Evolutionary conservation across 306 rosid genomes (phyloP).

Genomic region (Cucurbita maxima): DNA sequence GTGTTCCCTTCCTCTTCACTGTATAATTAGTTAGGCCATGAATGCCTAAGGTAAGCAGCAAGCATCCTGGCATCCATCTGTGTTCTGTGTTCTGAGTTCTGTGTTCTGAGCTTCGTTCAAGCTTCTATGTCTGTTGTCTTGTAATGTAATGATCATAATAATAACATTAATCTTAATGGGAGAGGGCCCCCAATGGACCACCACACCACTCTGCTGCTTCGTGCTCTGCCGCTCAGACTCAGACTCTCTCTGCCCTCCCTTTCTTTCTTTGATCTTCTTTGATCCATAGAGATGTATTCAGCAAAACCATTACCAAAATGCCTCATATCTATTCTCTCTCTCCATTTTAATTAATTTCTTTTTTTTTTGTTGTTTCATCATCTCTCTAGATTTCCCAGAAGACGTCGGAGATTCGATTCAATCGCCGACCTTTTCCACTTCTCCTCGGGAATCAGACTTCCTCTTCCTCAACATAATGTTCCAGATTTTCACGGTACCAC

Average conservation of each 20-base stretch:
- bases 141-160: neutral
- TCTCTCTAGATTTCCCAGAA: slow-evolving; percentile 19
- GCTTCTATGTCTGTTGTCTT: slow-evolving; percentile 5
- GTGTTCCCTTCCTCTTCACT: neutral
- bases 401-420: slow-evolving; percentile 59
- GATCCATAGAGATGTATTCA: too few species aligned
- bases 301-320: too few species aligned
- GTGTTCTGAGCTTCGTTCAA: slow-evolving; percentile 1
- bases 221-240: neutral
- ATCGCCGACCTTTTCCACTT: slow-evolving; percentile 40
- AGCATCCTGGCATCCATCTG: neutral
- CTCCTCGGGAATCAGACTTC: slow-evolving; percentile 35
- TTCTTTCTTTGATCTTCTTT: too few species aligned
- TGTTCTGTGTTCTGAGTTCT: neutral
- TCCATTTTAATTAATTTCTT: slow-evolving; percentile 28
- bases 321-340: slow-evolving; percentile 39
- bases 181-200: neutral
- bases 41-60: slow-evolving; percentile 3
- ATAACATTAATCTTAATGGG: neutral
- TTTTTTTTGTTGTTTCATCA: slow-evolving; percentile 16
- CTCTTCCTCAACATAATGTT: slow-evolving; percentile 40
- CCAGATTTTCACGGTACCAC: slow-evolving; percentile 76
- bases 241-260: too few species aligned
- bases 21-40: neutral
- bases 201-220: neutral